Conservation (phyloP, 306 rosid genomes). For the Vigna trinervia region DNA sequence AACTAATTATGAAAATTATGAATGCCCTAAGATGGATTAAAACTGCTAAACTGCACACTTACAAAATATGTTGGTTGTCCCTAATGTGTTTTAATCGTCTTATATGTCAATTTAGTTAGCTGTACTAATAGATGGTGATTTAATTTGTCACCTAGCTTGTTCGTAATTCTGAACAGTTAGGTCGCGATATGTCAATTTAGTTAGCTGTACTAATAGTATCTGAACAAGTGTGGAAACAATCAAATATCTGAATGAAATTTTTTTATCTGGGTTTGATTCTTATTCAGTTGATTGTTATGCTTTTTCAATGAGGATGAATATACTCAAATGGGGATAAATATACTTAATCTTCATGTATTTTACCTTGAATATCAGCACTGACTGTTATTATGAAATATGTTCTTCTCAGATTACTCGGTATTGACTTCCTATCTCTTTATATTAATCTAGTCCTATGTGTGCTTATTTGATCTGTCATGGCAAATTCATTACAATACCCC, state of each 20-base stretch:
- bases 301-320: not conserved
- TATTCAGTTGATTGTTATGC: not conserved
- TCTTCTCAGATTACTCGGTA: not conserved
- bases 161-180: slow-evolving; percentile 17
- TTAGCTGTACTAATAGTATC: slow-evolving; percentile 22
- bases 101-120: not conserved
- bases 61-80: slow-evolving; percentile 10
- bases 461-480: not conserved
- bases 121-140: not conserved
- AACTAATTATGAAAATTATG: slow-evolving; percentile 14
- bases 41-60: not conserved
- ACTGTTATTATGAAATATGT: not conserved
- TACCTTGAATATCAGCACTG: not conserved
- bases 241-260: not conserved
- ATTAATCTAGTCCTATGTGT: not conserved
- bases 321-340: not conserved
- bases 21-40: slow-evolving; percentile 4
- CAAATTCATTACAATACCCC: not conserved
- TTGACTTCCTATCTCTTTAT: not conserved
- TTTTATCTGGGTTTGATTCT: not conserved
- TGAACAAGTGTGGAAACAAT: slow-evolving; percentile 9
- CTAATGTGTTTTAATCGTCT: not conserved
- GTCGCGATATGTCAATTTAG: not conserved
- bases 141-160: not conserved
- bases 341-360: slow-evolving; percentile 1